Base-by-base conservation (phyloP, 371 early-diverging fungal genomes). In the Furculomyces boomerangus region DNA sequence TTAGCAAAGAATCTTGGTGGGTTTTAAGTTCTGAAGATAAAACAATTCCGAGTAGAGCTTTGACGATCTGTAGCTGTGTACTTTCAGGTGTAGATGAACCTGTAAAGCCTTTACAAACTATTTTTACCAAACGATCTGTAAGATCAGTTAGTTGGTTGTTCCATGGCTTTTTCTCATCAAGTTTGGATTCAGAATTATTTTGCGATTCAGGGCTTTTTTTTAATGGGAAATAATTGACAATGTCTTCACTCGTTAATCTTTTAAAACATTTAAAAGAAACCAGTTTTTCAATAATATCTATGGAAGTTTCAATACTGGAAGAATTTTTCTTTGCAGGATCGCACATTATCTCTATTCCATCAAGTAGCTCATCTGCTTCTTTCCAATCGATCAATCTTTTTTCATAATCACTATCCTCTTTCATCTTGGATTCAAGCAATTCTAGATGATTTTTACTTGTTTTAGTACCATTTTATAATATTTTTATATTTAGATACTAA, bases 31-130 rank as follows among this genome's bases (percentile, higher is more conserved):
- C 74, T 0, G 77, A 67, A 2, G 78, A 75, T 29, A 87, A 82
- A 13, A 87, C 83, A 31, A 90, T 85, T 14, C 86, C 84, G 53
- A 86, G 67, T 29, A 93, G 66, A 3, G 90, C 91, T 79, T 86
- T 65, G 55, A 60, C 65, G 0, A 60, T 56, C 46, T 63, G 63
- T 58, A 65, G 50, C 57, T 62, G 68, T 28, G 63, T 64, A 0
- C 29, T 54, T 2, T 64, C 71, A n/a, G 57, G 59, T 2, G 65
- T 66, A 1, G 53, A 30, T 31, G 62, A 60, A 51, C 59, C 60
- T 30, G 41, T 56, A 41, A 65, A 60, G 46, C 61, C 62, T 31
- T 57, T 40, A 25, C 52, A 61, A 8, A 65, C 57, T 29, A 60
- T 56, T 25, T 24, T 57, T 8, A 63, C 58, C 20, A 63, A 60